Evolutionary conservation across 2,329 filamentous ascomycete genomes (phyloP), one percentile per base, ranked within the genome.

Genomic region (Colletotrichum acutatum): DNA sequence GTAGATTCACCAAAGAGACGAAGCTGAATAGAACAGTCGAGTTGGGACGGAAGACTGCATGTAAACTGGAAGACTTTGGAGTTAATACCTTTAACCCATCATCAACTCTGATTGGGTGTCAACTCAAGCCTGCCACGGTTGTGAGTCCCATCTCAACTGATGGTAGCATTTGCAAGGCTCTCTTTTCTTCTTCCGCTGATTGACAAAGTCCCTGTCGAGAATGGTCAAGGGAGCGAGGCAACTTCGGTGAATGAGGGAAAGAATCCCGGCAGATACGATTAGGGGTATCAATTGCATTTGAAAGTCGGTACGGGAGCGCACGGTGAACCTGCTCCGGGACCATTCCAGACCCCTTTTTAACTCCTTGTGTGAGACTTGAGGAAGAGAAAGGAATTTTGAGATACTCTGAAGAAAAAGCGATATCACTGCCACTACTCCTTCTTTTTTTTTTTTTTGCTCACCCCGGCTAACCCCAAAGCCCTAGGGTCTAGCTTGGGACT

Each of bases 111-210:
- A 30, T 56, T 68, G 61, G 30, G 7, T 54, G 66, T 69, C 30
- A 63, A n/a, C 70, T 64, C 42, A n/a, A 34, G 46, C 28, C 37
- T 19, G 66, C 46, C 59, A 46, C 11, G 30, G 26, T 34, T 32
- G 16, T 34, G 19, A 22, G 19, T 59, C 26, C 59, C 53, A 59
- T 72, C 42, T 24, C 66, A 64, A 42, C 12, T 34, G n/a, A 46
- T 26, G 60, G 59, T 19, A 64, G 26, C 70, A 69, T 69, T 24
- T 32, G 42, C 46, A 52, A 52, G 56, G 69, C 54, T 59, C 53
- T 56, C 56, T 54, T 68, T 72, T 69, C 26, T 49, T 72, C 24
- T 69, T 60, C 46, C 16, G 52, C 24, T 26, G 22, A 49, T 26
- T 57, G 22, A 22, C n/a, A 24, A 32, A 34, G 22, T 61, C 63